Base-by-base conservation (phyloP, 257 asterid species). In the Coffea eugenioides region DNA sequence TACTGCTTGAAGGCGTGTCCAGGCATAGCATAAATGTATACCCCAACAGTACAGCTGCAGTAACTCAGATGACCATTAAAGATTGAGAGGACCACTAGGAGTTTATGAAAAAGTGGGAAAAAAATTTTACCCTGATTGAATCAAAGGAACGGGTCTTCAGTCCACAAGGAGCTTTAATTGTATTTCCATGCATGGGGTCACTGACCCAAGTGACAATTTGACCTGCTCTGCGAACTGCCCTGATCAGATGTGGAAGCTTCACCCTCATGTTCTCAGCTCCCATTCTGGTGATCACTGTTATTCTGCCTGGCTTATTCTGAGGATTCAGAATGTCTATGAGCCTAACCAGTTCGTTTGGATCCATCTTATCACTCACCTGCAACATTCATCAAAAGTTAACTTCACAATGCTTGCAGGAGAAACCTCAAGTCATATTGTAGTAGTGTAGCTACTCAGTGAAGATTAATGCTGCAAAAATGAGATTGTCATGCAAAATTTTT, bases 121-220 rank as follows among this genome's bases (percentile, higher is more conserved):
- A 82, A 31, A 16, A 16, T 8, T 65, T 25, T 89, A 92, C 95
- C 92, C 95, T 82, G 51, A 92, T 92, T 59, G 95, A 87, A 81
- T 92, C 97, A 8, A 90, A 92, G 57, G 95, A 85, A 79, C 97
- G 97, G 20, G 97, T 92, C 81, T 92, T 92, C 80, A 92, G 91
- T 76, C 97, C 97, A 86, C 93, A 90, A n/a, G 92, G 92, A 74
- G 94, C 94, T 73, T 90, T 90, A 69, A 85, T 88, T 65, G 94
- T 90, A 85, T 90, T 92, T 69, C 97, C 97, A 51, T 92, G 97
- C 97, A 92, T 92, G 57, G 97, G 97, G 77, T 92, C 97, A 77
- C 95, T 85, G 81, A 92, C 95, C 97, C 97, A 92, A 74, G 95
- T 92, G 78, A 92, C 97, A 73, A 90, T 85, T 80, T 89, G 95